phyloP scores from a whole-genome alignment of 345 rosid genomes.

The Euclidium syriacum region DNA sequence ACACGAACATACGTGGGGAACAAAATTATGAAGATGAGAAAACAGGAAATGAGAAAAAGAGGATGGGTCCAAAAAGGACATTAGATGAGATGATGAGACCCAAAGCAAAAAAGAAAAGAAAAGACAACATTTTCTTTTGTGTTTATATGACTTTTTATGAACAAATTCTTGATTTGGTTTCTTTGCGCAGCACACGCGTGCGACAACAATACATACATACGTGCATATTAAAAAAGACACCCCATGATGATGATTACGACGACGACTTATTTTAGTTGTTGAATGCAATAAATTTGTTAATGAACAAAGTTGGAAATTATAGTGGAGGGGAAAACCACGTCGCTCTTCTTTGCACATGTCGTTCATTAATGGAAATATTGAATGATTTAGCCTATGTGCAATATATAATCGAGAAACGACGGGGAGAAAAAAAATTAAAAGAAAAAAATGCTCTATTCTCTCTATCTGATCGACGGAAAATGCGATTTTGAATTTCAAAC shows the following conservation, averaged over 20 bases:
- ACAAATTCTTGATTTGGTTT: constrained; percentile 8
- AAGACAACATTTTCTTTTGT: constrained; percentile 13
- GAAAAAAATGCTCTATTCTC: too few species aligned
- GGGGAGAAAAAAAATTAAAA: too few species aligned
- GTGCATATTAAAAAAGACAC: neutral
- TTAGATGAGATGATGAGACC: constrained; percentile 20
- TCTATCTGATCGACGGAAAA: too few species aligned
- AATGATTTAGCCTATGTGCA: too few species aligned
- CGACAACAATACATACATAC: neutral
- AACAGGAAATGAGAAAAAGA: constrained; percentile 13
- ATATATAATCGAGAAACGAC: too few species aligned
- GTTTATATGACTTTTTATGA: constrained; percentile 12
- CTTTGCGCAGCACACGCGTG: constrained; percentile 27
- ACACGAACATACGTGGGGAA: constrained; percentile 29
- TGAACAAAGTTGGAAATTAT: neutral
- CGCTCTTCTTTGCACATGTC: neutral
- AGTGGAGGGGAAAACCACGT: neutral
- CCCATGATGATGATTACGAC: constrained; percentile 9
- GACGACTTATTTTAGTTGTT: constrained; percentile 20
- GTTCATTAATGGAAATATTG: neutral
- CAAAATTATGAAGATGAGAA: constrained; percentile 27
- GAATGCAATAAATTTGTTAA: constrained; percentile 16
- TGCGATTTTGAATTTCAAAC: too few species aligned
- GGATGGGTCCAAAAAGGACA: constrained; percentile 34
- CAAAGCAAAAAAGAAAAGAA: constrained; percentile 14